These are phyloP conservation scores for Ganoderma lucidum DNA, from an alignment of 1,284 basidiomycete species.

Conservation along the genomic window DNA sequence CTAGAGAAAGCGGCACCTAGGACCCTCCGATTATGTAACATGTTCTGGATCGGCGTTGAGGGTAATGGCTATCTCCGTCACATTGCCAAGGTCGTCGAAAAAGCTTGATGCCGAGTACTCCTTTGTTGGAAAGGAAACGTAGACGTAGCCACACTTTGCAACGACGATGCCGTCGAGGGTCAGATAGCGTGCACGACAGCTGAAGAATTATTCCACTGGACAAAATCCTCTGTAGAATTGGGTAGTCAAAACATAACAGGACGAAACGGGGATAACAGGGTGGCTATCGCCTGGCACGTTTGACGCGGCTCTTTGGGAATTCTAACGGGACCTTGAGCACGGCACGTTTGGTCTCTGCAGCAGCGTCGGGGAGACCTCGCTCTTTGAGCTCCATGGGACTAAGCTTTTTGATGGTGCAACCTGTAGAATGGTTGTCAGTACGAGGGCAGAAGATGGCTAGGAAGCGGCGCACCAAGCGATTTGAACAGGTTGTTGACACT, in stretches of 20 bases:
- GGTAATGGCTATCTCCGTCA: background rate
- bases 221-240: constrained; percentile 1
- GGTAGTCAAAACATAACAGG: constrained; percentile 1
- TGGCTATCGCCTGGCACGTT: constrained; percentile 41
- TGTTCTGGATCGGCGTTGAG: too few relatives aligned
- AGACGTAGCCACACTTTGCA: too few relatives aligned
- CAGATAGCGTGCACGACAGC: background rate
- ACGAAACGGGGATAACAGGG: background rate
- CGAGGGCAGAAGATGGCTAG: background rate
- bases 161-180: background rate
- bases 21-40: background rate
- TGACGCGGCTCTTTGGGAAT: constrained; percentile 73
- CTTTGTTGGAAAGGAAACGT: too few relatives aligned
- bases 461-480: constrained; percentile 37
- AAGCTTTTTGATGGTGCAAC: constrained; percentile 75
- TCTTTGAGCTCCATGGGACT: constrained; percentile 69
- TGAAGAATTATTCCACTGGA: background rate
- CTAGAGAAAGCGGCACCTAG: background rate
- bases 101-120: too few relatives aligned
- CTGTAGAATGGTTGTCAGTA: constrained; percentile 42
- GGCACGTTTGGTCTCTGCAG: constrained; percentile 70
- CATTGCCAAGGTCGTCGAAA: background rate
- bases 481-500: constrained; percentile 46
- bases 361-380: constrained; percentile 68
- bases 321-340: constrained; percentile 77